Evolutionary conservation across 805 yeast genomes (phyloP).

Genomic region (Candida piceae): DNA sequence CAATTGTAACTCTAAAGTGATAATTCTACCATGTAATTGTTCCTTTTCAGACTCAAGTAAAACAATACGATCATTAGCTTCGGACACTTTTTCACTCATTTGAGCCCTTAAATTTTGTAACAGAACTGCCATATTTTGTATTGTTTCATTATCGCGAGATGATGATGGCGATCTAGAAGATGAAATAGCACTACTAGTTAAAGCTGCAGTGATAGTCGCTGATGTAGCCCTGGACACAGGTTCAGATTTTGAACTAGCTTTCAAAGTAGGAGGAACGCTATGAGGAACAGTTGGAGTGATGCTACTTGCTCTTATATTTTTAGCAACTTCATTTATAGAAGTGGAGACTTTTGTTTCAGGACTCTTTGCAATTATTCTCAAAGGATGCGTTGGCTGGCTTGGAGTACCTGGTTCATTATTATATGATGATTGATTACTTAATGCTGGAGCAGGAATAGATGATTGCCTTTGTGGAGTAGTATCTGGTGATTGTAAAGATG

Average conservation of each 20-base stretch:
- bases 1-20: conserved; percentile 1
- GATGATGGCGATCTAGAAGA: background rate
- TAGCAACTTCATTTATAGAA: too few species aligned
- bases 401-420: too few species aligned
- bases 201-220: background rate
- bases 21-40: conserved; percentile 8
- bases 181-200: background rate
- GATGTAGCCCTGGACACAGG: conserved; percentile 1
- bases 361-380: too few species aligned
- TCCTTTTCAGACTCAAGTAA: conserved; percentile 38
- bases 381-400: too few species aligned
- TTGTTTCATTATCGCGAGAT: conserved; percentile 14
- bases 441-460: too few species aligned
- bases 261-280: background rate
- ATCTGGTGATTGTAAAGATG: conserved; percentile 5
- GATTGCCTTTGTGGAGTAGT: too few species aligned
- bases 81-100: conserved; percentile 47
- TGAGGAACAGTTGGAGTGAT: conserved; percentile 2
- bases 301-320: background rate
- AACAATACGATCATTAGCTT: conserved; percentile 52
- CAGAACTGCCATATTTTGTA: conserved; percentile 22
- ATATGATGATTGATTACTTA: too few species aligned
- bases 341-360: too few species aligned
- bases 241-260: background rate
- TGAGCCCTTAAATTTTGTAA: conserved; percentile 33